phyloP scores from a whole-genome alignment of 129 eudicot genomes.

The Kitagawia praeruptora region DNA sequence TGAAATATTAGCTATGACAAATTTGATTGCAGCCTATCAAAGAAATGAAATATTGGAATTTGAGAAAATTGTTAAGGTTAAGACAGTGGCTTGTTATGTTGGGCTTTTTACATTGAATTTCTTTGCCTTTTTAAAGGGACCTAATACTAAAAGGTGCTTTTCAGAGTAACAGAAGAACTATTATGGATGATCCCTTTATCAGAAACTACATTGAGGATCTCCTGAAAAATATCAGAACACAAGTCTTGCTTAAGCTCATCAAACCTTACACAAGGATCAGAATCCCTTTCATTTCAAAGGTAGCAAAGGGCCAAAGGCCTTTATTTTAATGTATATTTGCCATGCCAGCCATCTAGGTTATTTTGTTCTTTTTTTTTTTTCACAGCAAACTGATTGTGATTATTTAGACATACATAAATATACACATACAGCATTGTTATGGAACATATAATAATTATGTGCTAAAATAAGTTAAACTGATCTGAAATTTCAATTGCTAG shows the following conservation, averaged over 20 bases:
- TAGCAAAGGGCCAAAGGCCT: slow-evolving; percentile 2
- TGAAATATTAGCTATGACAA: slow-evolving; percentile 95
- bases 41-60: slow-evolving; percentile 96
- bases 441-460: neutral
- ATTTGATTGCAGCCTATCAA: slow-evolving; percentile 94
- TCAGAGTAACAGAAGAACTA: slow-evolving; percentile 96
- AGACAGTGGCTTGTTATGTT: neutral
- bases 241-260: slow-evolving; percentile 92
- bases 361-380: neutral
- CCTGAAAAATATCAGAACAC: slow-evolving; percentile 88
- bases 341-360: neutral
- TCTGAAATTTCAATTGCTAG: neutral
- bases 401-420: neutral
- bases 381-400: neutral
- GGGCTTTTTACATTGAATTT: neutral
- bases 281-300: slow-evolving; percentile 96
- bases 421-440: neutral
- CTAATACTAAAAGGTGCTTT: slow-evolving; percentile 2
- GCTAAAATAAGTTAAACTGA: neutral
- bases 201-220: slow-evolving; percentile 96
- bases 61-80: slow-evolving; percentile 95
- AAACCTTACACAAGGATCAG: slow-evolving; percentile 98
- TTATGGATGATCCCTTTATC: slow-evolving; percentile 95
- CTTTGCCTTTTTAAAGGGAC: neutral
- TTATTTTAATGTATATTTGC: neutral